Evolutionary conservation across 2,329 filamentous ascomycete genomes (phyloP), one percentile per base, ranked within the genome.

Genomic region (Didymellaceae sp.): DNA sequence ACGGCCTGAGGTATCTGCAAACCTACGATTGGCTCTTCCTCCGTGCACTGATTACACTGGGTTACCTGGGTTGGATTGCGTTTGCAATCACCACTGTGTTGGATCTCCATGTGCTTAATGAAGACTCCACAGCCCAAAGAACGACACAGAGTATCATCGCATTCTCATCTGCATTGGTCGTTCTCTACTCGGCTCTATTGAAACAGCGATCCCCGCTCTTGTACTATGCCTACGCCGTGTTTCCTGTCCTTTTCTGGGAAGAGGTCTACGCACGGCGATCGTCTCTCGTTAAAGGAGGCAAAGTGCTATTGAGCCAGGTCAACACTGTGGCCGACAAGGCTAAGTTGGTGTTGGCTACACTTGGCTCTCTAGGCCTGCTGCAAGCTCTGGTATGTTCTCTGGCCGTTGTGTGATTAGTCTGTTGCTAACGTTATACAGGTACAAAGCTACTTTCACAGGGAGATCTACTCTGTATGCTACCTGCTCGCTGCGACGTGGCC

Each of bases 11-110:
- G 41, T 99, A 99, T 71, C 81, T 99, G 20, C 94, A 99, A 74
- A 99, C 92, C 0, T 99, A 99, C 66, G 94, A 99, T 76, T 99
- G 94, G 94, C 80, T 99, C 2, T 99, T 99, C 75, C 77, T 99
- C 26, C 83, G 94, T 53, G 88, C 90, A 2, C 80, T 99, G 40
- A 88, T 99, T 52, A 97, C 94, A 2, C 70, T 89, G 10, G 94
- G 94, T 14, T 99, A 97, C 66, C 77, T 97, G 6, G 94, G 94
- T 16, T 99, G 93, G 93, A 95, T 97, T 67, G 88, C 89, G 1
- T 99, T 92, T 73, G 91, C 92, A 2, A 78, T 96, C 41, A 94
- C 91, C 0, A 95, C 88, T 0, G 91, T 97, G 38, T 81, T 97
- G 55, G 89, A 96, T 68, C 77, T 92, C 43, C 91, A 96, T 73